These are phyloP conservation scores for Rhizoclosmatium sp. DNA, from an alignment of 192 early-diverging fungal genomes.

Conservation along the genomic window DNA sequence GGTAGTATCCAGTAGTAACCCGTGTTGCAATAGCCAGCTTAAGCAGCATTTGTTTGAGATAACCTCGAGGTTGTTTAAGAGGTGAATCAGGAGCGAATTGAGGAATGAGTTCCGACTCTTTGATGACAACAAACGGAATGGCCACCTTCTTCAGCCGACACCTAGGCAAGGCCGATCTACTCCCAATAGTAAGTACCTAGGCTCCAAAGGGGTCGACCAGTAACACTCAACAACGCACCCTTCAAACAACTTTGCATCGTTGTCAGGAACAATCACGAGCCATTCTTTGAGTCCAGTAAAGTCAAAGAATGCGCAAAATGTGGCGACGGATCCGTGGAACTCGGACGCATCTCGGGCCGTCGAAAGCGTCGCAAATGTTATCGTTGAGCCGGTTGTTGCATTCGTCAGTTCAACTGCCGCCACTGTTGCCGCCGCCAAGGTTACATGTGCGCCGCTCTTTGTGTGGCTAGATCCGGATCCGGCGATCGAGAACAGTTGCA, in stretches of 20 bases:
- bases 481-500: too few species aligned
- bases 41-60: slow-evolving; percentile 9
- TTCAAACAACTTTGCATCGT: neutral
- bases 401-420: neutral
- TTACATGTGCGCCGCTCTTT: too few species aligned
- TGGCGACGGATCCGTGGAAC: neutral
- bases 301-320: slow-evolving; percentile 5
- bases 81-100: neutral
- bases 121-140: neutral
- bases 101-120: neutral
- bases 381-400: neutral
- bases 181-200: too few species aligned
- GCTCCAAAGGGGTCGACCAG: too few species aligned
- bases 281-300: neutral
- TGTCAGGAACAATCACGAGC: slow-evolving; percentile 1
- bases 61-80: neutral
- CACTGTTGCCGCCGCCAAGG: too few species aligned
- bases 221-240: too few species aligned
- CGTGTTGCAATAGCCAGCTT: neutral
- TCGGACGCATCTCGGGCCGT: neutral
- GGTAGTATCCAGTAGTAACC: neutral
- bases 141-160: neutral
- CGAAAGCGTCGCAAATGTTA: neutral
- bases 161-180: neutral
- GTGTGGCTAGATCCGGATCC: too few species aligned